These are phyloP conservation scores for Sonneratia alba DNA, from an alignment of 345 rosid species.

Conservation along the genomic window DNA sequence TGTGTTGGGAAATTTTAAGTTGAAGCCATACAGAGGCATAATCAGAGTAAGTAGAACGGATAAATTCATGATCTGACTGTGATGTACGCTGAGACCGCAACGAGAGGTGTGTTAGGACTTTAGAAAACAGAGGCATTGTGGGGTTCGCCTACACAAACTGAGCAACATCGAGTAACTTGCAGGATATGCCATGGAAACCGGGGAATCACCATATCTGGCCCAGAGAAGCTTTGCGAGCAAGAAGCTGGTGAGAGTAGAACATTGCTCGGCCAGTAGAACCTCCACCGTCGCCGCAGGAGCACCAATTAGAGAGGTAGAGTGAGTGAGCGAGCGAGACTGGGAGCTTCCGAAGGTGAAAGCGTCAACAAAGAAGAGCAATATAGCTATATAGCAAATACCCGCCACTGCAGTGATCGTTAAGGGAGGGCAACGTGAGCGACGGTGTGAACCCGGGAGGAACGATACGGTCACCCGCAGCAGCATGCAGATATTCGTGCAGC, in stretches of 20 bases:
- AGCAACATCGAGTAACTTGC: conserved; percentile 2
- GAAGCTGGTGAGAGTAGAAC: conserved; percentile 93
- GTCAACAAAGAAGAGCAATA: background rate
- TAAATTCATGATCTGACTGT: background rate
- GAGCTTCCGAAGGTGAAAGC: background rate
- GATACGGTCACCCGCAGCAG: background rate
- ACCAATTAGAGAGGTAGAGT: background rate
- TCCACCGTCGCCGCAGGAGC: background rate
- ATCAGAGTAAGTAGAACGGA: background rate
- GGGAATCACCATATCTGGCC: conserved; percentile 77
- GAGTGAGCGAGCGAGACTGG: background rate
- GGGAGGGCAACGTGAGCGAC: background rate
- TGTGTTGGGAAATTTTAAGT: background rate
- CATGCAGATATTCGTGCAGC: too few species aligned
- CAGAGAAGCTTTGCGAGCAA: conserved; percentile 94
- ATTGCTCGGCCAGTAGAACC: conserved; percentile 18
- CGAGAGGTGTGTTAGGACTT: too few species aligned
- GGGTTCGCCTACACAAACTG: background rate
- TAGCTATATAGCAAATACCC: background rate
- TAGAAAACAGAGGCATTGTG: conserved; percentile 1
- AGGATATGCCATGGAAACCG: background rate
- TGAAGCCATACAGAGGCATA: background rate
- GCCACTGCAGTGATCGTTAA: background rate
- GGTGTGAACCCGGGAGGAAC: background rate
- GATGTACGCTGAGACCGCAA: background rate